Evolutionary conservation across 169 alveolate genomes (phyloP).

Genomic region (Amoebophrya sp.): DNA sequence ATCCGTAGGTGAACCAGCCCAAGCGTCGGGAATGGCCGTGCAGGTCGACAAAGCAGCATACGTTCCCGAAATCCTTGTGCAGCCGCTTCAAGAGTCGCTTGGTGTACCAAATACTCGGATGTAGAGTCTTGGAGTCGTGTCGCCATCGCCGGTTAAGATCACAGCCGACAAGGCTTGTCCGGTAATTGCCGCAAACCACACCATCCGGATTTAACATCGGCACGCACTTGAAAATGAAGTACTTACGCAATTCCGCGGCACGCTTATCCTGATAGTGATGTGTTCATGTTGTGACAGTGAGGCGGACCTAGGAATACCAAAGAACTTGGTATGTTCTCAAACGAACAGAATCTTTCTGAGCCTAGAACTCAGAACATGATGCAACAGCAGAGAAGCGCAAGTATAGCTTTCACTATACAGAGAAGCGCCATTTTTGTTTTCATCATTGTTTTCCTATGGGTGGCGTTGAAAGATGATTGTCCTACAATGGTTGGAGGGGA

Average conservation of each 20-base stretch:
- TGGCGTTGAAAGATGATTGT: no score
- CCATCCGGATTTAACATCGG: constrained; percentile 83
- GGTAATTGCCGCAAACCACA: constrained; percentile 69
- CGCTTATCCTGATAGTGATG: neutral
- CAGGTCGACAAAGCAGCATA: constrained; percentile 68
- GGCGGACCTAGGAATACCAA: no score
- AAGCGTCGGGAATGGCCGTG: constrained; percentile 79
- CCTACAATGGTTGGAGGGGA: no score
- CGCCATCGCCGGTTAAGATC: constrained; percentile 68
- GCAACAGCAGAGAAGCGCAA: no score
- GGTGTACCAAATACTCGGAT: constrained; percentile 61
- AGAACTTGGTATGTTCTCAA: no score
- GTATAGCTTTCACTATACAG: no score
- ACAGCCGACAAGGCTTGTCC: constrained; percentile 67
- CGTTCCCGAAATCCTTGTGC: constrained; percentile 61
- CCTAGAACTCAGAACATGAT: no score
- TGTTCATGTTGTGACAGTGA: no score
- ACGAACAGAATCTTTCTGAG: no score
- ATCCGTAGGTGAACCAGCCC: constrained; percentile 66
- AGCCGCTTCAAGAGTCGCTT: constrained; percentile 53
- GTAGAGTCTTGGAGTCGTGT: constrained; percentile 54
- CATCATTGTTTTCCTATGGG: no score
- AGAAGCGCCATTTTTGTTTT: no score
- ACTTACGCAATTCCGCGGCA: constrained; percentile 55
- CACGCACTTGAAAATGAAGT: constrained; percentile 64